Evolutionary conservation across 2,329 filamentous ascomycete species (phyloP), one percentile per base, ranked within the genome.

Genomic region (Talaromyces islandicus): DNA sequence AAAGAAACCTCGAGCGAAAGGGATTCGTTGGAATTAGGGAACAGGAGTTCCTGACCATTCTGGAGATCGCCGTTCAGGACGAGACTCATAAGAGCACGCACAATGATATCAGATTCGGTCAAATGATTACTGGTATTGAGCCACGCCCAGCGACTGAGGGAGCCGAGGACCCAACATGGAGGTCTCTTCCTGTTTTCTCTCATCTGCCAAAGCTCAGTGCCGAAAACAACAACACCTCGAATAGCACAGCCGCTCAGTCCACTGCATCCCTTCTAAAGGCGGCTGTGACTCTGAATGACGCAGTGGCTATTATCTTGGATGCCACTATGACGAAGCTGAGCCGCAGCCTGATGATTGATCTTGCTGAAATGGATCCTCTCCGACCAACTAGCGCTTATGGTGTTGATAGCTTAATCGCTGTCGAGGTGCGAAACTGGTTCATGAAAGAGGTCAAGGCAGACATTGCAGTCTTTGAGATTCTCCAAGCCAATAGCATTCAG

Each of bases 261-360:
- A 41, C 38, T 41, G 9, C 38, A 11, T 41, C 38, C 4, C 38
- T 41, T 41, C 38, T 41, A n/a, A 41, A 41, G 9, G 38, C 38
- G 38, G 38, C 38, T 10, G 38, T 41, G 38, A 41, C 38, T 41
- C 4, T 41, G 12, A 41, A 10, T 4, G 38, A 29, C 27, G 27
- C 43, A 17, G 43, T 48, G 17, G 14, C 6, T 4, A 17, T 48
- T 11, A 48, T 21, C 17, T 24, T 48, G n/a, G 21, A 48, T 48
- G 43, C 19, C 71, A 70, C 53, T 54, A 56, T 12, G 63, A 66
- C 24, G 14, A 56, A 56, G 43, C 38, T 56, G 21, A 56, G 54
- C 21, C 35, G 54, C 24, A 56, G 54, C 32, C 43, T 56, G 35
- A 56, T 56, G 54, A 56, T 41, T 43, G 54, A 56, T 24, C 32